A percentile compares a stretch with the other conserved stretches of the same genome.
phyloP scores from a whole-genome alignment of 345 rosid genomes.

The Xanthoceras sorbifolium region DNA sequence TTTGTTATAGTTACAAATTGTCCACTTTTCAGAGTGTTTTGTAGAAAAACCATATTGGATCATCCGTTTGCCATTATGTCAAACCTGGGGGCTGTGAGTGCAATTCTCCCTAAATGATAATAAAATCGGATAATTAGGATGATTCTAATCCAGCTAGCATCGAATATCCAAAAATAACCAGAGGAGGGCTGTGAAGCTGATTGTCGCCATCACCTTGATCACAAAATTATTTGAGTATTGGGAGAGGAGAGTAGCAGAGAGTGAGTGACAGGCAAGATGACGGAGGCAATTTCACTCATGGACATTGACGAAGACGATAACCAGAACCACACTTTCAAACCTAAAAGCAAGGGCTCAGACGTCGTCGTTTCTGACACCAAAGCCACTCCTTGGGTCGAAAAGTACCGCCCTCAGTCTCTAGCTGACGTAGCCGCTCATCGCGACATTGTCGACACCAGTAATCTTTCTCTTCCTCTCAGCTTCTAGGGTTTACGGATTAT shows the following conservation, averaged over 20 bases:
- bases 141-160: too few relatives aligned
- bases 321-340: conserved; percentile 29
- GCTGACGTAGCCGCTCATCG: conserved; percentile 98
- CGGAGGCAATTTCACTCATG: conserved; percentile 64
- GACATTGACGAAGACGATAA: conserved; percentile 67
- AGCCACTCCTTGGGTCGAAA: conserved; percentile 94
- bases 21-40: too few relatives aligned
- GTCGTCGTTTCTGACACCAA: conserved; percentile 47
- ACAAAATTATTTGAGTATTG: not conserved
- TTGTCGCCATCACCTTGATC: conserved; percentile 38
- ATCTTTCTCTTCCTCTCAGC: conserved; percentile 7
- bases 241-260: conserved; percentile 4
- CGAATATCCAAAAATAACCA: too few relatives aligned
- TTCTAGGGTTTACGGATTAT: conserved; percentile 28
- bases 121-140: too few relatives aligned
- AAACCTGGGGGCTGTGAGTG: too few relatives aligned
- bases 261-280: conserved; percentile 41
- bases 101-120: too few relatives aligned
- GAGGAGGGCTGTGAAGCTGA: not conserved
- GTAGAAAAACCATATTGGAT: too few relatives aligned
- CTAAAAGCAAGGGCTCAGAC: conserved; percentile 53
- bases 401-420: conserved; percentile 94
- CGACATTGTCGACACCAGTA: conserved; percentile 96
- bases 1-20: too few relatives aligned
- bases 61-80: too few relatives aligned